Evolutionary conservation across 2,329 filamentous ascomycete genomes (phyloP).

Genomic region (Fusarium nurragi): DNA sequence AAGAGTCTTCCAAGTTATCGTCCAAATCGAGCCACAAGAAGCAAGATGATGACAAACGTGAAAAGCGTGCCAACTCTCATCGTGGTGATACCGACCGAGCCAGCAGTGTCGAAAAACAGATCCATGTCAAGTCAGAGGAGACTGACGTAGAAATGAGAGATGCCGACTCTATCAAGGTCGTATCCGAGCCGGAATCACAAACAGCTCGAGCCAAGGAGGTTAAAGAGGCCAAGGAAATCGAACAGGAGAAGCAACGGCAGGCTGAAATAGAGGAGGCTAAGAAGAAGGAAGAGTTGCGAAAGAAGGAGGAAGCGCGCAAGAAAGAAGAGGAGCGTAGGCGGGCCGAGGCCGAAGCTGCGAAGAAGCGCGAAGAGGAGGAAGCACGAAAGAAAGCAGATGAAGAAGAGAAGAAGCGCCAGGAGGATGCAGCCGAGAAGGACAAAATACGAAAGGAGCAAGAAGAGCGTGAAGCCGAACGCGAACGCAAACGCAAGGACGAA

Average conservation of each 20-base stretch:
- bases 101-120: slow-evolving; percentile 56
- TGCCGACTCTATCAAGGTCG: slow-evolving; percentile 47
- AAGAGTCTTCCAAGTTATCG: slow-evolving; percentile 52
- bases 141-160: slow-evolving; percentile 66
- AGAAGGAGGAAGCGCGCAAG: slow-evolving; percentile 49
- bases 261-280: slow-evolving; percentile 47
- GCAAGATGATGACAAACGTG: slow-evolving; percentile 53
- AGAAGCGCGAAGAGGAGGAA: slow-evolving; percentile 41
- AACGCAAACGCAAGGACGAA: slow-evolving; percentile 51
- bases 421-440: slow-evolving; percentile 47
- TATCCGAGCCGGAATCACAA: slow-evolving; percentile 46
- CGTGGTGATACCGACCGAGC: slow-evolving; percentile 56
- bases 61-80: slow-evolving; percentile 54
- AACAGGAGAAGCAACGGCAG: slow-evolving; percentile 39
- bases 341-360: slow-evolving; percentile 45
- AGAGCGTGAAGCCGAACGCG: slow-evolving; percentile 49
- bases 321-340: slow-evolving; percentile 48
- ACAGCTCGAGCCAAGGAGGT: slow-evolving; percentile 50
- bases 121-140: slow-evolving; percentile 68
- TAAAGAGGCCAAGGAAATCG: slow-evolving; percentile 28
- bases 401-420: slow-evolving; percentile 49
- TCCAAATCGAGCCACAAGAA: slow-evolving; percentile 50
- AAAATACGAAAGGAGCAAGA: slow-evolving; percentile 45
- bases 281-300: slow-evolving; percentile 50
- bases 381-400: slow-evolving; percentile 44